Evolutionary conservation across 805 yeast genomes (phyloP).

Genomic region (Nakazawaea ernobii): DNA sequence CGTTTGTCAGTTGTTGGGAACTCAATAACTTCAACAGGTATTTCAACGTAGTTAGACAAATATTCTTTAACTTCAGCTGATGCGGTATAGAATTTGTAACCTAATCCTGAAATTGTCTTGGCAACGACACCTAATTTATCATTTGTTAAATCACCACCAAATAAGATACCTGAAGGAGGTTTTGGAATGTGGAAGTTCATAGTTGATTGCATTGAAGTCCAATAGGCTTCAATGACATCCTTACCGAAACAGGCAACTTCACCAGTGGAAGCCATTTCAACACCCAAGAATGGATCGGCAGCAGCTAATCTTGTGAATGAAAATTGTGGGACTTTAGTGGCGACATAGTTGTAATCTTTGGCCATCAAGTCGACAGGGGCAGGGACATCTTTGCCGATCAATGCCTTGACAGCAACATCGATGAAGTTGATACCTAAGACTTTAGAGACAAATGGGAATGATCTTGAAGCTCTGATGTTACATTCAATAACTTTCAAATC

Average conservation of each 20-base stretch:
- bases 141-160: conserved; percentile 87
- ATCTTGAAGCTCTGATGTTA: conserved; percentile 96
- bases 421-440: conserved; percentile 93
- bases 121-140: conserved; percentile 74
- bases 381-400: conserved; percentile 69
- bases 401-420: conserved; percentile 88
- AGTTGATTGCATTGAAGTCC: conserved; percentile 95
- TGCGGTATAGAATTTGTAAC: conserved; percentile 79
- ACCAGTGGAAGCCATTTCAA: conserved; percentile 99
- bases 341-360: conserved; percentile 72
- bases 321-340: conserved; percentile 97
- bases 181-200: conserved; percentile 94
- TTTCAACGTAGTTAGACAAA: conserved; percentile 43
- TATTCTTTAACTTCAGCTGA: conserved; percentile 67
- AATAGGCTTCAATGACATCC: conserved; percentile 84
- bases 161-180: conserved; percentile 84
- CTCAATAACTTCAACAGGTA: conserved; percentile 61
- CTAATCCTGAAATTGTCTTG: conserved; percentile 57
- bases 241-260: conserved; percentile 97
- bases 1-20: conserved; percentile 94
- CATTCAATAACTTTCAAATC: conserved; percentile 95
- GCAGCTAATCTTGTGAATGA: conserved; percentile 98
- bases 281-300: conserved; percentile 98
- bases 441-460: conserved; percentile 98
- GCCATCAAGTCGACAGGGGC: conserved; percentile 81